Conservation (phyloP, 2,329 filamentous ascomycete species). For the Fusarium cicatricum region DNA sequence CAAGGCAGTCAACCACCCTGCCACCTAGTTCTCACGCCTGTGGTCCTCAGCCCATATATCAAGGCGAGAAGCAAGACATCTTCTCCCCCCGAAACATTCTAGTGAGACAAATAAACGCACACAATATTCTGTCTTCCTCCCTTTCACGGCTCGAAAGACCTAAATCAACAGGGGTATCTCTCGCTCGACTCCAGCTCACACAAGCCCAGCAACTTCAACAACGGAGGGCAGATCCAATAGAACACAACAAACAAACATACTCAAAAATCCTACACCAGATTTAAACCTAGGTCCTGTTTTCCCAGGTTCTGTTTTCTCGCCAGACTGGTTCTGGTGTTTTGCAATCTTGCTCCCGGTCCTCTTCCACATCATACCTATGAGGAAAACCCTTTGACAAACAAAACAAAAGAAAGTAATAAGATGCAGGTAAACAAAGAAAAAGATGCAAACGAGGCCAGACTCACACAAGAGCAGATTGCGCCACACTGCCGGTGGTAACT, state of each 20-base stretch:
- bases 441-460: background rate
- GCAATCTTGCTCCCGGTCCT: background rate
- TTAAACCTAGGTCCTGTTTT: slow-evolving; percentile 30
- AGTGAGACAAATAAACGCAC: background rate
- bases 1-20: background rate
- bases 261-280: slow-evolving; percentile 14
- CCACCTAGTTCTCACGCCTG: background rate
- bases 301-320: slow-evolving; percentile 29
- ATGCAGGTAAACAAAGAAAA: background rate
- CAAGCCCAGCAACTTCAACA: background rate
- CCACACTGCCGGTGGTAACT: slow-evolving; percentile 13
- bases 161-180: slow-evolving; percentile 21
- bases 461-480: slow-evolving; percentile 21
- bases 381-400: slow-evolving; percentile 1
- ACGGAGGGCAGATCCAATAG: background rate
- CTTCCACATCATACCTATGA: background rate
- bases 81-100: background rate
- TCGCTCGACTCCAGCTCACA: slow-evolving; percentile 1
- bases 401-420: background rate
- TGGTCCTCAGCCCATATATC: background rate
- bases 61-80: background rate
- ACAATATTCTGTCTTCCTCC: background rate
- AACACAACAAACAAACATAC: slow-evolving; percentile 3
- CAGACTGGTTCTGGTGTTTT: slow-evolving; percentile 28
- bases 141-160: background rate